Conservation (phyloP, 176 grass and related monocot species). For the Aegilops umbellulata region DNA sequence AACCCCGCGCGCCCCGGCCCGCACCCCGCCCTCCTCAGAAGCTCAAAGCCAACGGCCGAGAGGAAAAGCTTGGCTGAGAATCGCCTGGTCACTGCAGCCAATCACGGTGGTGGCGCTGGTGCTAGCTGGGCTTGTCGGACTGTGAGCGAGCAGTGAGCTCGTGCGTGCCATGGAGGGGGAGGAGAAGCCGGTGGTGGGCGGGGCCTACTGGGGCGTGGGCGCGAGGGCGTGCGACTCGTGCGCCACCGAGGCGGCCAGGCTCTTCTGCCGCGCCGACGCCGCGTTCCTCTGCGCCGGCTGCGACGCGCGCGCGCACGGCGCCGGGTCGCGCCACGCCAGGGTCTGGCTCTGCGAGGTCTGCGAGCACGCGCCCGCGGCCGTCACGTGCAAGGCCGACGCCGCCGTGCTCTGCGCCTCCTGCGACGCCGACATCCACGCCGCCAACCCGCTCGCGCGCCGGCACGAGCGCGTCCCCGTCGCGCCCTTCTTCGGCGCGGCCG, state of each 20-base stretch:
- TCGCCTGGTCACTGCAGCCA: background rate
- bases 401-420: slow-evolving; percentile 63
- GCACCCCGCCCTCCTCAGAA: background rate
- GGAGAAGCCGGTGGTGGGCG: slow-evolving; percentile 27
- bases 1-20: background rate
- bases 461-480: slow-evolving; percentile 68
- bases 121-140: background rate
- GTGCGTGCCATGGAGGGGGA: slow-evolving; percentile 21
- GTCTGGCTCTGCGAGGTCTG: slow-evolving; percentile 87
- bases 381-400: slow-evolving; percentile 69
- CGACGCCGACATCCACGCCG: slow-evolving; percentile 86
- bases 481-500: slow-evolving; percentile 54
- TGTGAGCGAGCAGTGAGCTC: background rate
- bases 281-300: slow-evolving; percentile 72
- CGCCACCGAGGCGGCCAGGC: slow-evolving; percentile 40
- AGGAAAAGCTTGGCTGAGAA: slow-evolving; percentile 41
- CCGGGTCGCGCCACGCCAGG: slow-evolving; percentile 49
- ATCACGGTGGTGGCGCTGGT: background rate
- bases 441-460: slow-evolving; percentile 69
- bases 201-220: slow-evolving; percentile 50
- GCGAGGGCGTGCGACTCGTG: slow-evolving; percentile 58
- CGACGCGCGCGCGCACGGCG: slow-evolving; percentile 54
- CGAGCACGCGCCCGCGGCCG: slow-evolving; percentile 54
- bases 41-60: slow-evolving; percentile 11
- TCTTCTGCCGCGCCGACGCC: slow-evolving; percentile 56